These are phyloP conservation scores for Coix lacrymajobi DNA, from an alignment of 176 grass and related monocot species.

Conservation along the genomic window DNA sequence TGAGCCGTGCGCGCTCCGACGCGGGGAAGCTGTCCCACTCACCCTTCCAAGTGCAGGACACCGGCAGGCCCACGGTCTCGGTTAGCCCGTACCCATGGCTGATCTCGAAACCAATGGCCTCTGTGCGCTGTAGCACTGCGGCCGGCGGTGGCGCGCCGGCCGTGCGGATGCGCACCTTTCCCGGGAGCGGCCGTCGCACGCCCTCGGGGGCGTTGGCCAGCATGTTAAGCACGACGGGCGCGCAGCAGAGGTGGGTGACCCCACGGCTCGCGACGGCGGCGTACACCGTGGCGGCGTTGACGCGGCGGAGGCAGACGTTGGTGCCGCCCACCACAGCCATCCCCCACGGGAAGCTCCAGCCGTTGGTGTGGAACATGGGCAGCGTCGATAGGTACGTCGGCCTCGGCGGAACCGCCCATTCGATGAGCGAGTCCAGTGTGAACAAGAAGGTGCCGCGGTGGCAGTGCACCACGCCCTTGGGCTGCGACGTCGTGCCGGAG, in stretches of 20 bases:
- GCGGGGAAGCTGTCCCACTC: too few relatives aligned
- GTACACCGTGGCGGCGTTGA: slow-evolving; percentile 47
- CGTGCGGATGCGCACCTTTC: too few relatives aligned
- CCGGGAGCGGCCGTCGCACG: too few relatives aligned
- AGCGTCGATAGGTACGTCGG: slow-evolving; percentile 83
- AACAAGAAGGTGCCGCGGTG: slow-evolving; percentile 60
- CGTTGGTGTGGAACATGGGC: slow-evolving; percentile 87
- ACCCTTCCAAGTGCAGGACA: too few relatives aligned
- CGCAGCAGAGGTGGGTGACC: too few relatives aligned
- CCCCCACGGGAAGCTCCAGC: slow-evolving; percentile 85
- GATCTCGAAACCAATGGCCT: too few relatives aligned
- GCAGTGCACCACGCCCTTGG: slow-evolving; percentile 85
- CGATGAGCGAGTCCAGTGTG: slow-evolving; percentile 42
- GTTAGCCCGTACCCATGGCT: too few relatives aligned
- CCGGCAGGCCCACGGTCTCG: too few relatives aligned
- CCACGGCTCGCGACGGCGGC: slow-evolving; percentile 25
- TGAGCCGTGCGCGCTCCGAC: slow-evolving; percentile 54
- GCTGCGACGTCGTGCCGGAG: slow-evolving; percentile 85
- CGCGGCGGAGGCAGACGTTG: slow-evolving; percentile 69
- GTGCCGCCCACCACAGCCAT: slow-evolving; percentile 63
- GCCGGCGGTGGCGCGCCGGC: too few relatives aligned
- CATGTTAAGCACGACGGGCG: too few relatives aligned
- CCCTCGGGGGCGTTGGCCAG: too few relatives aligned
- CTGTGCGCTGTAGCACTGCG: too few relatives aligned
- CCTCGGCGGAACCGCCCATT: slow-evolving; percentile 42